These are phyloP conservation scores for Hericium rajendrae DNA, from an alignment of 768 basidiomycete species.

Conservation along the genomic window DNA sequence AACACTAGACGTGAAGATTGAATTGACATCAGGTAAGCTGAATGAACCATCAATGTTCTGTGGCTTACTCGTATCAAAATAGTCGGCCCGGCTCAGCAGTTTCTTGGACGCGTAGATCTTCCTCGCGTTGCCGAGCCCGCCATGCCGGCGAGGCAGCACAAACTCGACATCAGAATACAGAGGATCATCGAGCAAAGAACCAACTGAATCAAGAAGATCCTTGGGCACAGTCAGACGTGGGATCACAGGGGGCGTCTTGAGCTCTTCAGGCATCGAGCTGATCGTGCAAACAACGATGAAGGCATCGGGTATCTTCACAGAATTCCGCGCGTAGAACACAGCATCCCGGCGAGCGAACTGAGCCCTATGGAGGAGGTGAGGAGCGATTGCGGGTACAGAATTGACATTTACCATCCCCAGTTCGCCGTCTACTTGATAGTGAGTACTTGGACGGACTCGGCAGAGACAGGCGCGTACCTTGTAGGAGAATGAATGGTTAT, in stretches of 20 bases:
- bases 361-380: conserved; percentile 36
- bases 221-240: conserved; percentile 53
- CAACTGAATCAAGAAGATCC: conserved; percentile 60
- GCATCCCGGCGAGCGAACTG: conserved; percentile 71
- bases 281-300: conserved; percentile 75
- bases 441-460: neutral
- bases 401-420: conserved; percentile 64
- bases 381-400: neutral
- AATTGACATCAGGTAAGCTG: neutral
- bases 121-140: conserved; percentile 26
- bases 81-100: conserved; percentile 62
- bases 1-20: conserved; percentile 44
- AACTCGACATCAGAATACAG: conserved; percentile 81
- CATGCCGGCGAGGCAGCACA: conserved; percentile 44
- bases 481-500: conserved; percentile 73
- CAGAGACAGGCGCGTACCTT: conserved; percentile 31
- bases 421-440: conserved; percentile 52
- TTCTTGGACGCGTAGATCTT: conserved; percentile 61
- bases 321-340: conserved; percentile 49
- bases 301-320: conserved; percentile 49
- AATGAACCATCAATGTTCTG: neutral
- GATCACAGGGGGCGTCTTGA: conserved; percentile 32
- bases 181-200: conserved; percentile 69
- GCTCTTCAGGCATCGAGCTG: conserved; percentile 51
- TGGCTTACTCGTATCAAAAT: conserved; percentile 56